Evolutionary conservation across 2,329 filamentous ascomycete genomes (phyloP).

Genomic region (Ascochyta lentis): DNA sequence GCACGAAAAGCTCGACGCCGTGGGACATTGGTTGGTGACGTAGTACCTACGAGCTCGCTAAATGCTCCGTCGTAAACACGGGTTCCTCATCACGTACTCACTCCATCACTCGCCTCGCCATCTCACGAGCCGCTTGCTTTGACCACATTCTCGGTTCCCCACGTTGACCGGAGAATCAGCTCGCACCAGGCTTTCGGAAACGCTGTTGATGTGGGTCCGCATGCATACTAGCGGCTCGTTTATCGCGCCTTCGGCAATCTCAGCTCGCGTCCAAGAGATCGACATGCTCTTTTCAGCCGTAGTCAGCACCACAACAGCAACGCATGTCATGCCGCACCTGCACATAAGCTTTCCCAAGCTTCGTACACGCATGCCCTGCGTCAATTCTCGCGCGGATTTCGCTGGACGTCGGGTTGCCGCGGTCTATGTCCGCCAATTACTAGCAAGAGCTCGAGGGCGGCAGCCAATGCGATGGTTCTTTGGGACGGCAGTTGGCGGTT

Average conservation of each 20-base stretch:
- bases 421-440: background rate
- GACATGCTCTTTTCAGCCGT: background rate
- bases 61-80: background rate
- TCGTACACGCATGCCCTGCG: slow-evolving; percentile 1
- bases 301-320: slow-evolving; percentile 4
- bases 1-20: background rate
- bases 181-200: background rate
- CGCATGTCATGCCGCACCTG: background rate
- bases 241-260: background rate
- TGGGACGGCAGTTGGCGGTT: slow-evolving; percentile 2
- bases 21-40: slow-evolving; percentile 7
- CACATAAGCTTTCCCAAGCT: slow-evolving; percentile 7
- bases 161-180: slow-evolving; percentile 12
- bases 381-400: background rate
- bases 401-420: background rate
- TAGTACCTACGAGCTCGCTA: slow-evolving; percentile 1
- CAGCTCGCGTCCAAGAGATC: slow-evolving; percentile 10
- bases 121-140: slow-evolving; percentile 7
- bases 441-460: background rate
- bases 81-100: background rate
- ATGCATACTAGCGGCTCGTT: slow-evolving; percentile 7
- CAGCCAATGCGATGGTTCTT: slow-evolving; percentile 2
- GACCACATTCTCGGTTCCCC: slow-evolving; percentile 13
- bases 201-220: slow-evolving; percentile 3
- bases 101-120: slow-evolving; percentile 1